phyloP scores from a whole-genome alignment of 805 yeast species.

The Zygoascus flipseniorum region DNA sequence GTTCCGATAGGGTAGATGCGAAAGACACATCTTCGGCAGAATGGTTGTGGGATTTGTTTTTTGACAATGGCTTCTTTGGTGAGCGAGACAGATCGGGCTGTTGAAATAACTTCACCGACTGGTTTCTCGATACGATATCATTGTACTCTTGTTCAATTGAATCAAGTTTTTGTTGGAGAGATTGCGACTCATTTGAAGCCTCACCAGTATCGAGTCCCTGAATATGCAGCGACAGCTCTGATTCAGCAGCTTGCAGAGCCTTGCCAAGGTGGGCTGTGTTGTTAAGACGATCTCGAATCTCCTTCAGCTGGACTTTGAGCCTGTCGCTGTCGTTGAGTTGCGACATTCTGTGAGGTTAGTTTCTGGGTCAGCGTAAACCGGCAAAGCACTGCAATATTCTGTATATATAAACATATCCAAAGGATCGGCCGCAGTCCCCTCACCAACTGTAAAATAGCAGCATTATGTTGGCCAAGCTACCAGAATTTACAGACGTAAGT shows the following conservation, averaged over 20 bases:
- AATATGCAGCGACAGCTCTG: constrained; percentile 2
- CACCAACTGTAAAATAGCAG: too few species aligned
- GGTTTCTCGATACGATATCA: not conserved
- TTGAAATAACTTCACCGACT: not conserved
- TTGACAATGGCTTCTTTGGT: not conserved
- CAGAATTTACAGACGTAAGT: too few species aligned
- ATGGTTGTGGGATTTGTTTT: not conserved
- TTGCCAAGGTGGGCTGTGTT: constrained; percentile 1
- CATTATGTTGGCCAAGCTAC: too few species aligned
- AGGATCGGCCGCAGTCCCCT: not conserved
- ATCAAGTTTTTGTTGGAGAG: not conserved
- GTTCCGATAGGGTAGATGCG: constrained; percentile 27
- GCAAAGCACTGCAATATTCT: not conserved
- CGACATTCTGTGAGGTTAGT: not conserved
- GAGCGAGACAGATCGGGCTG: not conserved
- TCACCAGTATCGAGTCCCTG: not conserved
- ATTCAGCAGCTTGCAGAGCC: not conserved
- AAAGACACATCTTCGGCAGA: constrained; percentile 22
- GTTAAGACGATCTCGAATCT: constrained; percentile 1
- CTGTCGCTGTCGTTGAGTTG: not conserved
- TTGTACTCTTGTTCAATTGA: not conserved
- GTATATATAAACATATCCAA: not conserved
- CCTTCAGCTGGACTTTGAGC: constrained; percentile 1
- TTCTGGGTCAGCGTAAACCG: not conserved
- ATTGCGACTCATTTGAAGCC: not conserved